Evolutionary conservation across 2,329 filamentous ascomycete species (phyloP).

Genomic region (Septoria petroselini): DNA sequence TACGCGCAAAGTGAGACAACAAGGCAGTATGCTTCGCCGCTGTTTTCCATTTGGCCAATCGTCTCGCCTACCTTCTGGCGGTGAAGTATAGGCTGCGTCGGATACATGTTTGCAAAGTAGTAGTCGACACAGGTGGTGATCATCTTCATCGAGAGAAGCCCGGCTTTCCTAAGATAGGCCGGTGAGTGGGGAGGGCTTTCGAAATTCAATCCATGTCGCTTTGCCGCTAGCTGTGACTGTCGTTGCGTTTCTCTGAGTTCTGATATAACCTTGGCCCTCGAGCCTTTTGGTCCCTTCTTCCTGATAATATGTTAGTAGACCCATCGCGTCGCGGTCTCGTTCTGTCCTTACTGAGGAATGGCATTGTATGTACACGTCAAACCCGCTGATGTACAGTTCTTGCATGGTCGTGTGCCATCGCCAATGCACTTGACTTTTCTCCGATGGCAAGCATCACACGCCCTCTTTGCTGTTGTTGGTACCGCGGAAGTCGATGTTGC

Average conservation of each 20-base stretch:
- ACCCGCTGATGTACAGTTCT: conserved; percentile 58
- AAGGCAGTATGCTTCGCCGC: conserved; percentile 58
- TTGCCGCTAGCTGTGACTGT: conserved; percentile 45
- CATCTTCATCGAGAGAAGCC: conserved; percentile 51
- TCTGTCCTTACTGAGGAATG: conserved; percentile 50
- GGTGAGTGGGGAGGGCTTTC: conserved; percentile 43
- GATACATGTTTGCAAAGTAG: conserved; percentile 61
- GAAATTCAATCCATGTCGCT: conserved; percentile 40
- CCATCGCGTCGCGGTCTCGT: neutral
- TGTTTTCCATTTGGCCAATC: conserved; percentile 51
- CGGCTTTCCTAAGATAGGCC: conserved; percentile 47
- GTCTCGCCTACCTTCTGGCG: conserved; percentile 51
- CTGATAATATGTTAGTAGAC: neutral
- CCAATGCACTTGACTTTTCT: conserved; percentile 53
- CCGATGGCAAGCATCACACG: conserved; percentile 44
- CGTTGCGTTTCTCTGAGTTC: conserved; percentile 56
- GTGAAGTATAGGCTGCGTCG: conserved; percentile 61
- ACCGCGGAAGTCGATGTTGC: conserved; percentile 18
- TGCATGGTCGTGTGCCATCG: conserved; percentile 54
- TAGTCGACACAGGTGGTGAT: conserved; percentile 56
- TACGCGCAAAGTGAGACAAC: conserved; percentile 52
- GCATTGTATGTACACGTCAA: conserved; percentile 64
- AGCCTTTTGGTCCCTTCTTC: conserved; percentile 62
- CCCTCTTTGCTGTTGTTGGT: conserved; percentile 32
- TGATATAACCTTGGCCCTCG: conserved; percentile 61